Percentiles rank a stretch among this genome's conserved stretches.
Conservation (phyloP, 192 early-diverging fungal genomes). For the Blastocladiella britannica region DNA sequence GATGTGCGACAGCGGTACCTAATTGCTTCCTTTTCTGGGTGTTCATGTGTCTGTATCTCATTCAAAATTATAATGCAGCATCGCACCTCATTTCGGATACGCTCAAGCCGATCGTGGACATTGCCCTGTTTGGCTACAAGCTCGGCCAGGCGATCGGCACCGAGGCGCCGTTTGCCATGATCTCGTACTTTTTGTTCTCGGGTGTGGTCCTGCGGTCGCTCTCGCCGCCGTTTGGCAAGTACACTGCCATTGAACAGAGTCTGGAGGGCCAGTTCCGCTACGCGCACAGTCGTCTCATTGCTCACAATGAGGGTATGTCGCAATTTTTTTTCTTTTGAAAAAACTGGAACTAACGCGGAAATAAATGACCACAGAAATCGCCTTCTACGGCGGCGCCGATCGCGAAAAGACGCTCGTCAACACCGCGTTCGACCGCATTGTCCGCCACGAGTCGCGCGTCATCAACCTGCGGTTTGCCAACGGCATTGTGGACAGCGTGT, state of each 20-base stretch:
- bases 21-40: conserved; percentile 1
- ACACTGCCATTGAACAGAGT: conserved; percentile 77
- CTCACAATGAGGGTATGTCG: too few species aligned
- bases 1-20: neutral
- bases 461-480: conserved; percentile 49
- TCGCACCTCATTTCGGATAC: conserved; percentile 54
- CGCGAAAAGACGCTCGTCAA: conserved; percentile 68
- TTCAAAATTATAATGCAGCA: conserved; percentile 44
- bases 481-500: conserved; percentile 38
- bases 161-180: conserved; percentile 34
- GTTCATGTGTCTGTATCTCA: conserved; percentile 31
- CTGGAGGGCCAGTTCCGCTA: conserved; percentile 25
- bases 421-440: conserved; percentile 50
- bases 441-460: conserved; percentile 68
- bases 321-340: too few species aligned
- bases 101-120: conserved; percentile 51
- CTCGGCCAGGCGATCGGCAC: conserved; percentile 36
- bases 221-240: conserved; percentile 90
- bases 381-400: conserved; percentile 64
- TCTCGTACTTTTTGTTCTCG: conserved; percentile 40
- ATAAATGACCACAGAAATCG: conserved; percentile 55
- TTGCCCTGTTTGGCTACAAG: conserved; percentile 54
- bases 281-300: too few species aligned
- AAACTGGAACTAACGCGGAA: too few species aligned
- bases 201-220: conserved; percentile 54